Conservation (phyloP, 108 stramenopile species). For the Mayamaea pseudoterrestris region DNA sequence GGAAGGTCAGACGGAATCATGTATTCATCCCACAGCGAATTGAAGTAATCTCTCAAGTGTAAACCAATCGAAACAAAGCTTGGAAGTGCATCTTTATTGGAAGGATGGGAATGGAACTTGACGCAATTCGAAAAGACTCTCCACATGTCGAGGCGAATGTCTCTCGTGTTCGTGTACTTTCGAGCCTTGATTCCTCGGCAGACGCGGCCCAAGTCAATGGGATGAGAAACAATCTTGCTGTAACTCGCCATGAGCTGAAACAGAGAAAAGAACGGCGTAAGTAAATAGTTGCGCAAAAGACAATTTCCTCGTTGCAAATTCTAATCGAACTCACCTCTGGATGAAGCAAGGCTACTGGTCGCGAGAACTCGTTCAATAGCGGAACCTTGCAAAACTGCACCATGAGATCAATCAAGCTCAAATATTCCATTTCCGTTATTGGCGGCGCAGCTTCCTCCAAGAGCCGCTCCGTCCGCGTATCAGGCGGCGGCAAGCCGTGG, state of each 20-base stretch:
- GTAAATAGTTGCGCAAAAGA: background rate
- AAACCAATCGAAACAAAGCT: constrained; percentile 72
- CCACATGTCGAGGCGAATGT: constrained; percentile 75
- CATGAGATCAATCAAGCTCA: constrained; percentile 62
- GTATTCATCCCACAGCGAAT: constrained; percentile 73
- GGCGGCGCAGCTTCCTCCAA: constrained; percentile 42
- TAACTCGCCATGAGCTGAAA: constrained; percentile 52
- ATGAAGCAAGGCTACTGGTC: constrained; percentile 73
- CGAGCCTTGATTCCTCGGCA: constrained; percentile 68
- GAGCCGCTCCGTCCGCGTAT: constrained; percentile 1
- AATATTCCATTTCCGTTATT: constrained; percentile 61
- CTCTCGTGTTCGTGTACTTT: constrained; percentile 52
- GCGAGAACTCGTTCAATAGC: constrained; percentile 77
- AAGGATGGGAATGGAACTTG: constrained; percentile 71
- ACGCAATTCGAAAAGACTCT: constrained; percentile 82
- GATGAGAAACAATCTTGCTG: constrained; percentile 72
- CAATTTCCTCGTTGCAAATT: background rate
- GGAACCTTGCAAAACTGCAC: constrained; percentile 76
- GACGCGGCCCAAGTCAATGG: constrained; percentile 68
- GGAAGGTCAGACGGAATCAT: constrained; percentile 72
- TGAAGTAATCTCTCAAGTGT: constrained; percentile 78
- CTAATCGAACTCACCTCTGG: constrained; percentile 54
- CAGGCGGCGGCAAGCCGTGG: background rate
- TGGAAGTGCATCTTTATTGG: constrained; percentile 71
- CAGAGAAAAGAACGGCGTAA: background rate